Evolutionary conservation across 2,329 filamentous ascomycete genomes (phyloP).

Genomic region (Pseudogymnoascus sp.): DNA sequence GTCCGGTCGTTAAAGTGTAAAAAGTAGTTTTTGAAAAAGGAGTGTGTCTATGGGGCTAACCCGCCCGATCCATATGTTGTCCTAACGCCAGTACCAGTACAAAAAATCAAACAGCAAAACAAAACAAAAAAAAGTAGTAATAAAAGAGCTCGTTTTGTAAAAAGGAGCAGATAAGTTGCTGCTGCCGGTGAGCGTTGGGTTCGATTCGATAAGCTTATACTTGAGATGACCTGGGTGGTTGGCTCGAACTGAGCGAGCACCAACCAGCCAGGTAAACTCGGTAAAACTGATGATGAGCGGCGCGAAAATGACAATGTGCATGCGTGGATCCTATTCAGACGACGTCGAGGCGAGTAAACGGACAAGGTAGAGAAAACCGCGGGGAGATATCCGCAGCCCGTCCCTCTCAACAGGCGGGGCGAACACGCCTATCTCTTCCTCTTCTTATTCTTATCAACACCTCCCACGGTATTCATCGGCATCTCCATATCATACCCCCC

Average conservation of each 20-base stretch:
- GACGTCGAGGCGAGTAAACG: neutral
- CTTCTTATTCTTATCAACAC: slow-evolving; percentile 58
- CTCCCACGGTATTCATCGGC: slow-evolving; percentile 19
- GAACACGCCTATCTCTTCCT: slow-evolving; percentile 47
- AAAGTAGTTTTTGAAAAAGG: neutral
- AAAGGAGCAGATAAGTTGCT: neutral
- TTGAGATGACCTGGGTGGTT: neutral
- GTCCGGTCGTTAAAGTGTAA: neutral
- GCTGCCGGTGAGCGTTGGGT: neutral
- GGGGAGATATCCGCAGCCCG: neutral
- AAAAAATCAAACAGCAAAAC: neutral
- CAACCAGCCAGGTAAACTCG: neutral
- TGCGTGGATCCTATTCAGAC: neutral
- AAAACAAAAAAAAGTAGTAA: neutral
- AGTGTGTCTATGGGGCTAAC: neutral
- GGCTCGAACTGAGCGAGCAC: neutral
- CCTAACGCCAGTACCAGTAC: neutral
- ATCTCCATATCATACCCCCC: neutral
- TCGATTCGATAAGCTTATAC: neutral
- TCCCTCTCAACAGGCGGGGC: neutral
- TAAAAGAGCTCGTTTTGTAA: neutral
- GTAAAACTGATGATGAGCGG: neutral
- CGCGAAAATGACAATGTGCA: neutral
- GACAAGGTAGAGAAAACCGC: neutral
- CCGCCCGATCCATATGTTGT: neutral